Evolutionary conservation across 345 rosid genomes (phyloP).

Genomic region (Cardamine chenopodiifolia): DNA sequence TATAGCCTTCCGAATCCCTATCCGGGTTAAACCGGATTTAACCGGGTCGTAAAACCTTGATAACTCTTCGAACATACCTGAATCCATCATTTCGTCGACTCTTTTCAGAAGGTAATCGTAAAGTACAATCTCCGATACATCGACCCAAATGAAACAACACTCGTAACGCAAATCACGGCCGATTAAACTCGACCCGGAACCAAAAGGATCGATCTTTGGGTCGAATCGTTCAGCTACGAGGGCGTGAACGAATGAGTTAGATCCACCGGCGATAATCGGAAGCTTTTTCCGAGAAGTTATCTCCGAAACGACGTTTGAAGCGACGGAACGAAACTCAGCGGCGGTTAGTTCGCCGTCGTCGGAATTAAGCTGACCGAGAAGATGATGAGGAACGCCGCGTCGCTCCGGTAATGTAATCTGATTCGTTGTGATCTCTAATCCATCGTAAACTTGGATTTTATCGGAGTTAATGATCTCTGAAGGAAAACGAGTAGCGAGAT

Average conservation of each 20-base stretch:
- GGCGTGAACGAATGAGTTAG: slow-evolving; percentile 82
- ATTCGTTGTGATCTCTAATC: slow-evolving; percentile 86
- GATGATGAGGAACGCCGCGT: slow-evolving; percentile 70
- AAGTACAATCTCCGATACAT: slow-evolving; percentile 65
- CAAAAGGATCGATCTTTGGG: slow-evolving; percentile 55
- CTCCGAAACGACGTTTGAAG: slow-evolving; percentile 45
- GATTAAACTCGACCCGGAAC: slow-evolving; percentile 41
- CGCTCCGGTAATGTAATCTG: slow-evolving; percentile 64
- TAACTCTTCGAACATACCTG: slow-evolving; percentile 86
- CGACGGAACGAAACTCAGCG: slow-evolving; percentile 58
- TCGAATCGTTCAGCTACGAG: slow-evolving; percentile 60
- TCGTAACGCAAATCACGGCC: slow-evolving; percentile 59
- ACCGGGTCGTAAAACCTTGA: slow-evolving; percentile 50
- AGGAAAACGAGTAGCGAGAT: slow-evolving; percentile 58
- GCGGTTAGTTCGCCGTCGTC: slow-evolving; percentile 58
- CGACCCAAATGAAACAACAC: slow-evolving; percentile 87
- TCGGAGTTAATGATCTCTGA: slow-evolving; percentile 84
- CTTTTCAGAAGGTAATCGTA: slow-evolving; percentile 62
- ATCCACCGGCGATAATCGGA: slow-evolving; percentile 88
- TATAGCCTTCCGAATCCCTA: slow-evolving; percentile 75
- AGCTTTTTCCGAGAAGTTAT: slow-evolving; percentile 49
- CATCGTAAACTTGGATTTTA: slow-evolving; percentile 80
- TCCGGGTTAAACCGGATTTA: slow-evolving; percentile 22
- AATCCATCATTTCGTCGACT: slow-evolving; percentile 90
- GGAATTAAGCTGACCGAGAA: slow-evolving; percentile 60